Conservation (phyloP, 495 filamentous ascomycete genomes). For the Lindgomyces ingoldianus region DNA sequence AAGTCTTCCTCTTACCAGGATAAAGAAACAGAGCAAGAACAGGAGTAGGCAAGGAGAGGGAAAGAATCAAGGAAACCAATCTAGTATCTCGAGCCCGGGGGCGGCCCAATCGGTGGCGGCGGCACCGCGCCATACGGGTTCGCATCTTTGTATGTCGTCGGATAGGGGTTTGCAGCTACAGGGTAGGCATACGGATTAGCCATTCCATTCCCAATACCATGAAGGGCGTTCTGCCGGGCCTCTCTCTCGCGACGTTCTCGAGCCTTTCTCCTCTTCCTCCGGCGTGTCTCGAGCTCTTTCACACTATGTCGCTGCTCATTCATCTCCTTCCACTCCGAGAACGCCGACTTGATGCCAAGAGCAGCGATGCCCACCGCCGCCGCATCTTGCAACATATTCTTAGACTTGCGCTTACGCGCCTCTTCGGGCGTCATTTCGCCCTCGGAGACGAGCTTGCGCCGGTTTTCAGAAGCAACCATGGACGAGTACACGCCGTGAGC, state of each 20-base stretch:
- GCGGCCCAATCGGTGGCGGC: constrained; percentile 42
- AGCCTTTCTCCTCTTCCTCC: constrained; percentile 38
- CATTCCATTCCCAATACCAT: constrained; percentile 20
- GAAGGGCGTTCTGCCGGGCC: constrained; percentile 30
- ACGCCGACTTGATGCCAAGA: constrained; percentile 79
- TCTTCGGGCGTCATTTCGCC: constrained; percentile 73
- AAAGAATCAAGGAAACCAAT: constrained; percentile 3
- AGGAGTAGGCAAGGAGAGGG: constrained; percentile 1
- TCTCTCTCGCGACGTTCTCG: constrained; percentile 35
- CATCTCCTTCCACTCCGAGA: constrained; percentile 72
- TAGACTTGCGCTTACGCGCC: constrained; percentile 72
- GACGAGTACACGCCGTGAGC: constrained; percentile 76
- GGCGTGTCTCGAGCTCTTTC: constrained; percentile 55
- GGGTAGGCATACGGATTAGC: constrained; percentile 39
- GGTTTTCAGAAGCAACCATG: constrained; percentile 70
- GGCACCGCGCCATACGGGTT: constrained; percentile 41
- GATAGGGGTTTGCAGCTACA: constrained; percentile 33
- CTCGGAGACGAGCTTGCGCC: constrained; percentile 68
- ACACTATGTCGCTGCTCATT: constrained; percentile 60
- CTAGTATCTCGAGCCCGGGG: constrained; percentile 38
- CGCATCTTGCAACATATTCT: constrained; percentile 71
- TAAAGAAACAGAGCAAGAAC: constrained; percentile 1
- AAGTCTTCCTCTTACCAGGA: too few species aligned
- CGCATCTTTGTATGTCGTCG: constrained; percentile 38
- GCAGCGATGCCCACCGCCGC: constrained; percentile 81